Percentiles rank a stretch among this genome's conserved stretches.
phyloP scores from a whole-genome alignment of 495 filamentous ascomycete species.

The Tuber indicum region DNA sequence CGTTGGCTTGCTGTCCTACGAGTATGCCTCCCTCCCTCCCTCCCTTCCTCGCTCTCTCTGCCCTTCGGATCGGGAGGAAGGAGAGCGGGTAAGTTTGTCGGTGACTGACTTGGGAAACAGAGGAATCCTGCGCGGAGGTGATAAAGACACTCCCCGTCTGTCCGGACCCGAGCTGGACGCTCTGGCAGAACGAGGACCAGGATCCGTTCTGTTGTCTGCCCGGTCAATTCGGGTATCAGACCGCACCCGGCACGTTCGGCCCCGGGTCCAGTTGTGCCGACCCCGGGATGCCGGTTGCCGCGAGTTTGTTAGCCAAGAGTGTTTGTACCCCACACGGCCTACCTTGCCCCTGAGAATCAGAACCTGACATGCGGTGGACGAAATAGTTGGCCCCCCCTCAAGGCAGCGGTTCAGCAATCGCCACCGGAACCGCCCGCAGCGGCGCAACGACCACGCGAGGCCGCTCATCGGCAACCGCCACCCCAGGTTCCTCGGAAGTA shows the following conservation, averaged over 20 bases:
- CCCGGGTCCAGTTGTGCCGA: not conserved
- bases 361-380: not conserved
- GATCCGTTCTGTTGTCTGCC: conserved; percentile 4
- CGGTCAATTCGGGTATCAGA: conserved; percentile 5
- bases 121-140: not conserved
- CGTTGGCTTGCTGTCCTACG: not conserved
- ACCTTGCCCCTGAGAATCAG: not conserved
- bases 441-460: not conserved
- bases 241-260: not conserved
- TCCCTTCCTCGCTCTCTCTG: not conserved
- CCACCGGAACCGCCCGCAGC: not conserved
- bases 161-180: conserved; percentile 2
- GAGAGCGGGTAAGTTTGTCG: not conserved
- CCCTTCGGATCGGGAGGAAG: no score
- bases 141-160: conserved; percentile 15
- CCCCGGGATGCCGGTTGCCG: not conserved
- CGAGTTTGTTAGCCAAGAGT: not conserved
- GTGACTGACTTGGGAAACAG: not conserved
- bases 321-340: not conserved
- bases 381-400: not conserved
- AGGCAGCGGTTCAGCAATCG: not conserved
- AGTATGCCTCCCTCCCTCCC: not conserved
- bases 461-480: not conserved
- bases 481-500: not conserved
- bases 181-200: not conserved